phyloP scores from a whole-genome alignment of 169 alveolate genomes.

The Theileria orientalis region DNA sequence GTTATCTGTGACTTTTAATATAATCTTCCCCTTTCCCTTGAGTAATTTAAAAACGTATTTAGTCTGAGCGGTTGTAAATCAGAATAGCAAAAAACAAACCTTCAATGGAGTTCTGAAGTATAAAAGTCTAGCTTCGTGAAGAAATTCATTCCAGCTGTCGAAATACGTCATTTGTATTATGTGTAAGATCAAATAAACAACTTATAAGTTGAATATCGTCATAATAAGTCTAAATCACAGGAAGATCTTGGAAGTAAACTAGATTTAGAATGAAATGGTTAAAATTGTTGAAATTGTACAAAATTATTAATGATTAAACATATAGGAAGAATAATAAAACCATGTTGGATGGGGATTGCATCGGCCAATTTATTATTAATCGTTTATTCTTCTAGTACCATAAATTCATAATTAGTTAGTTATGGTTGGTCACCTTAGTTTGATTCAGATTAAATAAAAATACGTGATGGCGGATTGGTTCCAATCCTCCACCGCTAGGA shows the following conservation, averaged over 20 bases:
- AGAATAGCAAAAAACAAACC: slow-evolving; percentile 21
- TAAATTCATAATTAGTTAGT: too few species aligned
- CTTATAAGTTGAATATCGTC: not conserved
- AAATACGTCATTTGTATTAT: slow-evolving; percentile 53
- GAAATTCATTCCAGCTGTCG: slow-evolving; percentile 61
- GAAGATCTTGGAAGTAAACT: not conserved
- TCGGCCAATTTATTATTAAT: too few species aligned
- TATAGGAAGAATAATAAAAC: not conserved
- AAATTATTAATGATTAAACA: not conserved
- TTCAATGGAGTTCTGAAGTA: slow-evolving; percentile 44
- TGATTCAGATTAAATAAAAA: not conserved
- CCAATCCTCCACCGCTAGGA: slow-evolving; percentile 8
- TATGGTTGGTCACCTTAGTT: too few species aligned
- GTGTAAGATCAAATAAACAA: not conserved
- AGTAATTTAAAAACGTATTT: slow-evolving; percentile 42
- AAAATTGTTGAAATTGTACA: not conserved
- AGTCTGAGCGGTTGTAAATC: slow-evolving; percentile 21
- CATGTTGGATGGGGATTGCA: not conserved
- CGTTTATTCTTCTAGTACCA: too few species aligned
- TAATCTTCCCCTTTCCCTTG: slow-evolving; percentile 33
- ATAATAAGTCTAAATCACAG: not conserved
- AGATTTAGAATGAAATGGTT: not conserved
- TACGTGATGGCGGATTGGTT: slow-evolving; percentile 60
- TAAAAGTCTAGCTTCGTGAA: slow-evolving; percentile 50
- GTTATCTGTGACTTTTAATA: slow-evolving; percentile 61